Conservation (phyloP, 2,329 filamentous ascomycete genomes). For the Exophiala viscosa region DNA sequence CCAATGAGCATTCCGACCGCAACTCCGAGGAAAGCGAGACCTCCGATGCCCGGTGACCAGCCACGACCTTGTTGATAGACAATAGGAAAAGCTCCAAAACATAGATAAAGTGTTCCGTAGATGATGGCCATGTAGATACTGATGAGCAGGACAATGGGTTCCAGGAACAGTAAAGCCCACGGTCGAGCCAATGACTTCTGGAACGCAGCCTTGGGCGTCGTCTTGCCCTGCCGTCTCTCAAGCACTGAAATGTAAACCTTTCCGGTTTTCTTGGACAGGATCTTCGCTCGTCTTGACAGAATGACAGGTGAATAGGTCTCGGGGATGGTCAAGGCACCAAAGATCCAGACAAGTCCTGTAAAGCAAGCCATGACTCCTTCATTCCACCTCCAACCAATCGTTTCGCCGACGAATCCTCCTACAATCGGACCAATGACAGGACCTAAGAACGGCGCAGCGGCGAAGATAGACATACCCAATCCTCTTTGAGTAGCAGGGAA, state of each 20-base stretch:
- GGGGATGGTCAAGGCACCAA: slow-evolving; percentile 50
- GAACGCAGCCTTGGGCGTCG: slow-evolving; percentile 45
- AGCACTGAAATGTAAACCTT: slow-evolving; percentile 55
- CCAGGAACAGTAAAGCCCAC: slow-evolving; percentile 64
- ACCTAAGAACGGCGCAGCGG: slow-evolving; percentile 44
- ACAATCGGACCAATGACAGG: slow-evolving; percentile 56
- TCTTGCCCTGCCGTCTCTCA: slow-evolving; percentile 39
- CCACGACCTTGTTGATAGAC: slow-evolving; percentile 60
- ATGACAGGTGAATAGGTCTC: slow-evolving; percentile 57
- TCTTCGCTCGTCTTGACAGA: slow-evolving; percentile 49
- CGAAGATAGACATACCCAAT: slow-evolving; percentile 63
- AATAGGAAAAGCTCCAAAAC: slow-evolving; percentile 61
- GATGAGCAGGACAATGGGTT: slow-evolving; percentile 64
- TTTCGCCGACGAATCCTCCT: slow-evolving; percentile 34
- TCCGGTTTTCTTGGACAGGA: slow-evolving; percentile 50
- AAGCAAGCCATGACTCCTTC: slow-evolving; percentile 60
- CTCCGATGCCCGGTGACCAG: slow-evolving; percentile 57
- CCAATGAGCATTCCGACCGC: slow-evolving; percentile 44
- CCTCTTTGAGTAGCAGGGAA: slow-evolving; percentile 58
- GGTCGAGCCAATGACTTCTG: slow-evolving; percentile 58
- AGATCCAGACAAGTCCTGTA: slow-evolving; percentile 57
- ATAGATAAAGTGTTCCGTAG: slow-evolving; percentile 49
- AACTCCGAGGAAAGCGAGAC: slow-evolving; percentile 65
- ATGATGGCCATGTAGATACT: slow-evolving; percentile 51
- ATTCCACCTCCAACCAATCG: slow-evolving; percentile 64